Evolutionary conservation across 306 rosid species (phyloP), one percentile per base, ranked within the genome.

Genomic region (Dryas octopetala): DNA sequence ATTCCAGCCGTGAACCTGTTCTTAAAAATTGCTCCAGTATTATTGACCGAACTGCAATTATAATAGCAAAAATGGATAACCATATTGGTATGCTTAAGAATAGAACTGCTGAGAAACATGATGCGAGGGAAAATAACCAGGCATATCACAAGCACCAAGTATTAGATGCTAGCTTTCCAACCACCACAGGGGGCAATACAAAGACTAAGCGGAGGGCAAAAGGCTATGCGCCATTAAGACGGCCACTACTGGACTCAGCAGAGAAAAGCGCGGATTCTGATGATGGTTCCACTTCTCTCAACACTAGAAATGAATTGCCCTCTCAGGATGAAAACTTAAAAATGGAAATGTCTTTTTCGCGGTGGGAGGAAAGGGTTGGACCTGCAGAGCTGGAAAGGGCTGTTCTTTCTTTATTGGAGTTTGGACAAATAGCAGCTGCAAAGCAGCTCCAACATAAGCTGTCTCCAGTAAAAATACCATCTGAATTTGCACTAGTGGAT

Each of bases 331-430:
- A 89, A 58, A 87, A 88, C 75, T 15, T 85, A 23, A 91, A 83
- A 79, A 82, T 88, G 63, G 98, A 92, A 61, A 83, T 89, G 86
- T 81, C 97, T 38, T 89, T 95, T 69, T 86, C 98, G 44, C 88
- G 89, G 84, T 95, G 98, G 98, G 97, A 95, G 68, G 96, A 95
- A 74, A 90, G 93, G 88, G 92, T 90, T 83, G 96, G 97, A 84
- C 89, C 91, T 55, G 97, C 87, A 62, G 97, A 95, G 74, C 85
- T 90, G 82, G 91, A 95, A 78, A 91, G 89, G 75, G 97, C 98
- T 65, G 93, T 91, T 66, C 98, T 95, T 85, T 95, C 98, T 19
- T 85, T 91, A 71, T 86, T 95, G 85, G 98, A 95, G 80, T 91
- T 89, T 85, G 97, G 98, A 72, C 98, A 95, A 89, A 87, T 91